Evolutionary conservation across 805 yeast genomes (phyloP), one percentile per base, ranked within the genome.

Genomic region (Ogataea ganodermae): DNA sequence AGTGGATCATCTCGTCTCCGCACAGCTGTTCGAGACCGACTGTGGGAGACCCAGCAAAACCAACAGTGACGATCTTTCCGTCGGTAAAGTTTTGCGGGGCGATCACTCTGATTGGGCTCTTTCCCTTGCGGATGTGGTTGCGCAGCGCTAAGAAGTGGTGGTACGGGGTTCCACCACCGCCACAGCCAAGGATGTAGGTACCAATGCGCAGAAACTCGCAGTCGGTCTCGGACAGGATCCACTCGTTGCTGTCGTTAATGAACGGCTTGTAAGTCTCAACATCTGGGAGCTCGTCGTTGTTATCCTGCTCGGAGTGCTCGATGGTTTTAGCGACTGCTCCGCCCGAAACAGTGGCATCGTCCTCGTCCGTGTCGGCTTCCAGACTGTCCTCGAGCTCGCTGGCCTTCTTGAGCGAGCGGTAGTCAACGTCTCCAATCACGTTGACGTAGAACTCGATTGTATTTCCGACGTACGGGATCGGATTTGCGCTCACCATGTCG

Each of bases 141-240:
- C 69, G 55, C 1, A 64, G 46, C 30, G 67, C 70, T n/a, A 75
- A 58, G 48, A 53, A 72, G 14, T 53, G 56, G 9, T 74, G 62
- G 55, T 73, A 71, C 23, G 80, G 79, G 40, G 66, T 66, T 36
- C 80, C 79, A 30, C 80, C 80, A 18, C 80, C 80, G 4, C 79
- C 80, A 56, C 75, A 71, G 4, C 79, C 80, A 4, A 75, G 63
- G 42, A 75, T 71, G 52, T 74, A 50, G n/a, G 70, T 57, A 18
- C 79, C 80, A 42, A 72, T 65, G 27, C 69, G 55, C 7, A 75
- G 50, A 46, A 65, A 66, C 33, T 73, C 78, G 68, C 74, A 52
- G 58, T 75, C 79, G 5, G 57, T 58, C 48, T 66, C 76, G 3
- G 70, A 63, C n/a, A 73, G 46, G 6, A 63, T 45, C 78, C 77